Conservation (phyloP, 345 rosid species). For the Turritis glabra region DNA sequence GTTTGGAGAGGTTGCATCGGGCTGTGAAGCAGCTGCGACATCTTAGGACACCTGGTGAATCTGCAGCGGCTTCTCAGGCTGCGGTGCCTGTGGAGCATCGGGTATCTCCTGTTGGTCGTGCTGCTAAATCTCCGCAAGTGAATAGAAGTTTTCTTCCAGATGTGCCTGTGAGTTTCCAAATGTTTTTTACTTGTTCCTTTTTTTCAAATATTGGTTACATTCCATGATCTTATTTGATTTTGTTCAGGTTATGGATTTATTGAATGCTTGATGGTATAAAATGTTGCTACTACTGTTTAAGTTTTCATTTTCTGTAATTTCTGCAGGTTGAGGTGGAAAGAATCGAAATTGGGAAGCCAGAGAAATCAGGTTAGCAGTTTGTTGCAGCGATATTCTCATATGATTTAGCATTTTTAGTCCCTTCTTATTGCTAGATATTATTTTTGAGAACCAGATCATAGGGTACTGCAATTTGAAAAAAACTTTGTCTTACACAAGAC, state of each 20-base stretch:
- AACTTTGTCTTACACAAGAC: not conserved
- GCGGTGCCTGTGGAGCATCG: conserved; percentile 45
- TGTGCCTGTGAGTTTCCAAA: conserved; percentile 48
- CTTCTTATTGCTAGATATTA: not conserved
- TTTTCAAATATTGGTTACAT: not conserved
- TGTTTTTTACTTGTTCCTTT: not conserved
- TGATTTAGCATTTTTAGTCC: not conserved
- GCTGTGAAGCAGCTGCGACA: conserved; percentile 88
- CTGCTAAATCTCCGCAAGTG: conserved; percentile 45
- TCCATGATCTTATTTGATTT: not conserved
- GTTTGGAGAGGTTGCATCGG: conserved; percentile 73
- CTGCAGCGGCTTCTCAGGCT: conserved; percentile 52
- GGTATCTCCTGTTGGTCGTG: conserved; percentile 56
- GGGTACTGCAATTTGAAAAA: not conserved
- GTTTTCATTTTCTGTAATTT: not conserved
- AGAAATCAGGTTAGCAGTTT: conserved; percentile 35
- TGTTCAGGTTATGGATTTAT: not conserved
- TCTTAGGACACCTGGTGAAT: conserved; percentile 66
- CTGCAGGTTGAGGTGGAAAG: conserved; percentile 75
- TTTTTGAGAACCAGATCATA: not conserved
- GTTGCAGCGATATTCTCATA: not conserved
- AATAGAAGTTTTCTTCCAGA: conserved; percentile 49
- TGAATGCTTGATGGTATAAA: not conserved
- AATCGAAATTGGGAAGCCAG: conserved; percentile 61
- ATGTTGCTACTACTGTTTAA: conserved; percentile 4